phyloP scores from a whole-genome alignment of 2,329 filamentous ascomycete species.

The Albophoma yamanashiensis region DNA sequence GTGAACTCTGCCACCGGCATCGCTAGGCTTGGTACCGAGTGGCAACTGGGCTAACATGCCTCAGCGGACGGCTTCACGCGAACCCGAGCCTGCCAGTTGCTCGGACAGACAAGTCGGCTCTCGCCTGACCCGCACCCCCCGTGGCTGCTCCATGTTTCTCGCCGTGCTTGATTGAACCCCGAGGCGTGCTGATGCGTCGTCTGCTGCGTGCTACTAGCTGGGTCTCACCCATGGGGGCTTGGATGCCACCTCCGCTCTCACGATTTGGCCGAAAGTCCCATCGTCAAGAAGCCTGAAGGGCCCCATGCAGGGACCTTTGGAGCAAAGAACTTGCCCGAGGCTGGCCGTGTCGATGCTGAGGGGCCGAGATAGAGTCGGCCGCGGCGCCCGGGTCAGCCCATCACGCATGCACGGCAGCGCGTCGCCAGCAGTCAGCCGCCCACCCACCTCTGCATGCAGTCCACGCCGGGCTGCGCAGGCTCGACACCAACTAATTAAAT shows the following conservation, averaged over 20 bases:
- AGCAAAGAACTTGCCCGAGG: neutral
- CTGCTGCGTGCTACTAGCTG: neutral
- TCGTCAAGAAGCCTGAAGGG: neutral
- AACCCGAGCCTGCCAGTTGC: neutral
- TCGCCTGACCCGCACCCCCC: neutral
- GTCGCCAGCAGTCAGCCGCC: neutral
- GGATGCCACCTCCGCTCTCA: neutral
- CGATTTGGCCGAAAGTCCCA: neutral
- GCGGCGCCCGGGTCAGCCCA: neutral
- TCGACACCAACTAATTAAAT: neutral
- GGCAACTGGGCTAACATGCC: neutral
- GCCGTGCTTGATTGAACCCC: neutral
- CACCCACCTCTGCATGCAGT: neutral
- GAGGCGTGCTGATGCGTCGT: neutral
- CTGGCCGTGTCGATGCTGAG: neutral
- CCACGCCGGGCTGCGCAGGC: neutral
- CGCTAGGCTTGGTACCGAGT: neutral
- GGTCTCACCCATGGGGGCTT: neutral
- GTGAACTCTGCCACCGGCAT: neutral
- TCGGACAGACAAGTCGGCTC: neutral
- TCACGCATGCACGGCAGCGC: neutral
- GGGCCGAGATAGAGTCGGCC: neutral
- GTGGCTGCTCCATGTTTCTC: neutral
- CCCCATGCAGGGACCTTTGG: neutral
- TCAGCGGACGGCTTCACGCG: neutral